Conservation (phyloP, 2,329 filamentous ascomycete genomes). For the Aspergillus pseudotamarii region DNA sequence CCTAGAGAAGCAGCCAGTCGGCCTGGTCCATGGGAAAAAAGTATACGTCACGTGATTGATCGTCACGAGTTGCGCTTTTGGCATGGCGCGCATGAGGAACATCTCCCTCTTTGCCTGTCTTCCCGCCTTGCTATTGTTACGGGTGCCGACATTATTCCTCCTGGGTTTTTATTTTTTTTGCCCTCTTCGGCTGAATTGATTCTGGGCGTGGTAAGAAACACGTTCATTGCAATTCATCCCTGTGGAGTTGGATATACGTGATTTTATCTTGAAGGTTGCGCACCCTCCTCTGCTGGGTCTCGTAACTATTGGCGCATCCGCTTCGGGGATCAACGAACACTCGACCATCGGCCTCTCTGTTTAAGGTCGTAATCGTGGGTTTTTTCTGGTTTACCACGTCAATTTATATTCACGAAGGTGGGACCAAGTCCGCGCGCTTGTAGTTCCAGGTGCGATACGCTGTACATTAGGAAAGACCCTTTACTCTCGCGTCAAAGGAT, state of each 20-base stretch:
- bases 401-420: slow-evolving; percentile 8
- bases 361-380: slow-evolving; percentile 3
- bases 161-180: slow-evolving; percentile 3
- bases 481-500: slow-evolving; percentile 22
- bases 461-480: slow-evolving; percentile 6
- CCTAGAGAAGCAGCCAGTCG: slow-evolving; percentile 1
- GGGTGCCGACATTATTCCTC: slow-evolving; percentile 13
- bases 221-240: slow-evolving; percentile 11
- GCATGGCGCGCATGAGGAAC: slow-evolving; percentile 34
- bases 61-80: slow-evolving; percentile 37
- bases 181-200: slow-evolving; percentile 1
- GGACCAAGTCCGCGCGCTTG: slow-evolving; percentile 15
- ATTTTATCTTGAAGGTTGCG: slow-evolving; percentile 30
- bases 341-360: slow-evolving; percentile 21
- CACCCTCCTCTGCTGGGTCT: slow-evolving; percentile 27
- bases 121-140: slow-evolving; percentile 20
- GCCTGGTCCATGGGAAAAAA: slow-evolving; percentile 28
- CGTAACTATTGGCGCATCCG: slow-evolving; percentile 33
- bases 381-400: slow-evolving; percentile 3
- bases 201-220: slow-evolving; percentile 2
- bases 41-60: slow-evolving; percentile 34
- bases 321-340: slow-evolving; percentile 26
- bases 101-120: slow-evolving; percentile 26
- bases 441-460: slow-evolving; percentile 8
- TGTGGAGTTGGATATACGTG: slow-evolving; percentile 22